Base-by-base conservation (phyloP, 345 rosid genomes). In the Streptanthus diversifolius region DNA sequence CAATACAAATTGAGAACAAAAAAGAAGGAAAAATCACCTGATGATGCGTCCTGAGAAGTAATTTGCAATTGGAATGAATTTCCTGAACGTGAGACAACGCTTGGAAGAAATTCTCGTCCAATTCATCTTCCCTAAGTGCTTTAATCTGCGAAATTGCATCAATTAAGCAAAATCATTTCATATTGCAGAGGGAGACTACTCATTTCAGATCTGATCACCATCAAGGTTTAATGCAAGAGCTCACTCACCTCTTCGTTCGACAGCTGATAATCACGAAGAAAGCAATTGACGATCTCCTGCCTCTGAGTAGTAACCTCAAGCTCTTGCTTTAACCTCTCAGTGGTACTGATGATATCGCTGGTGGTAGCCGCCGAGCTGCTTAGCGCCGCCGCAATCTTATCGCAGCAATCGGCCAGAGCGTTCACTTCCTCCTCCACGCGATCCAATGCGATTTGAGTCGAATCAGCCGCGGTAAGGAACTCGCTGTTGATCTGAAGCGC, bases 11-110 rank as follows among this genome's bases (percentile, higher is more conserved):
- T 29, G n/a, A n/a, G n/a, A n/a, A 2, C 45, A 1, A 52, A 1
- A 39, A 4, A n/a, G 7, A 3, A 2, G 6, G 35, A 5, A 33
- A 49, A 24, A 36, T 71, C 70, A 91, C 99, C 90, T 95, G 98
- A 78, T 95, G 99, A 83, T 92, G 98, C 11, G 98, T 95, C 78
- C 98, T 85, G 44, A 95, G 86, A 19, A 95, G 90, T 49, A 95
- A 58, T 83, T 95, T 90, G 87, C 98, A 92, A 78, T 95, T 92
- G 68, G 93, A 82, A 79, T 95, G 99, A 73, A 95, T 95, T 71
- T 92, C 96, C 74, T 95, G 98, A 82, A 92, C 97, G 53, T 90
- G 96, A 61, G 91, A 83, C 65, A 95, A 93, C 7, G 99, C 98
- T 90, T 85, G 85, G 78, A 95, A 95, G 83, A 95, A 95, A 68